A percentile compares a stretch with the other conserved stretches of the same genome.
phyloP scores from a whole-genome alignment of 2,329 filamentous ascomycete species.

The Cytospora leucostoma region DNA sequence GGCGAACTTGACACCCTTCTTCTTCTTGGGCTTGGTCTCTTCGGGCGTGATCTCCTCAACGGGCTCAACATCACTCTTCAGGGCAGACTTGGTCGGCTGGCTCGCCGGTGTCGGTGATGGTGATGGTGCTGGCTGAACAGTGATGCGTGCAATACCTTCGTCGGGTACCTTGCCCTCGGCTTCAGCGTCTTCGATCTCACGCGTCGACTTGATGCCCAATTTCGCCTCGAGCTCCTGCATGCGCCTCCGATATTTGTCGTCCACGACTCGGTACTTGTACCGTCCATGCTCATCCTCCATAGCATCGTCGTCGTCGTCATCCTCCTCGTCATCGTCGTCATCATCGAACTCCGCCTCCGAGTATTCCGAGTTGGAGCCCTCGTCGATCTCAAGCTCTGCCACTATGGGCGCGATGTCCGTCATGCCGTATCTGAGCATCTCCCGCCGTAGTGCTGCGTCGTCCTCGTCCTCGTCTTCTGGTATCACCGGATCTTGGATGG shows the following conservation, averaged over 20 bases:
- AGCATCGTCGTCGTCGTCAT: conserved; percentile 59
- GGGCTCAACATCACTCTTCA: conserved; percentile 28
- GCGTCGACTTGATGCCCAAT: conserved; percentile 60
- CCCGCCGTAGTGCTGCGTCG: conserved; percentile 75
- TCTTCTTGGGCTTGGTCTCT: conserved; percentile 35
- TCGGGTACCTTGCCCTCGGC: conserved; percentile 31
- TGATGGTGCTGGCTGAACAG: conserved; percentile 43
- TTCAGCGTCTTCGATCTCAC: conserved; percentile 33
- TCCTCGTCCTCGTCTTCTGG: conserved; percentile 77
- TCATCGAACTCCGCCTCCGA: conserved; percentile 45
- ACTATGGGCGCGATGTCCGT: conserved; percentile 90
- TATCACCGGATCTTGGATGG: conserved; percentile 53
- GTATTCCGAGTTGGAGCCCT: conserved; percentile 46
- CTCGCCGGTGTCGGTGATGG: conserved; percentile 21
- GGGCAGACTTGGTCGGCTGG: conserved; percentile 36
- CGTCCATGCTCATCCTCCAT: conserved; percentile 78
- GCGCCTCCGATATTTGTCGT: conserved; percentile 72
- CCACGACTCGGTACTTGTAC: conserved; percentile 66
- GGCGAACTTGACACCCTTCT: conserved; percentile 81
- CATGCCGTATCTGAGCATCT: conserved; percentile 90
- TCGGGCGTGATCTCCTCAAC: conserved; percentile 30
- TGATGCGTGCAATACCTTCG: conserved; percentile 59
- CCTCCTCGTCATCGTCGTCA: conserved; percentile 51
- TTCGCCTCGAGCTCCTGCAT: conserved; percentile 86
- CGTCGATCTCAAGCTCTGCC: conserved; percentile 84